These are phyloP conservation scores for Pseudognaphalium luteoalbum DNA, from an alignment of 129 eudicot genomes.

Conservation along the genomic window DNA sequence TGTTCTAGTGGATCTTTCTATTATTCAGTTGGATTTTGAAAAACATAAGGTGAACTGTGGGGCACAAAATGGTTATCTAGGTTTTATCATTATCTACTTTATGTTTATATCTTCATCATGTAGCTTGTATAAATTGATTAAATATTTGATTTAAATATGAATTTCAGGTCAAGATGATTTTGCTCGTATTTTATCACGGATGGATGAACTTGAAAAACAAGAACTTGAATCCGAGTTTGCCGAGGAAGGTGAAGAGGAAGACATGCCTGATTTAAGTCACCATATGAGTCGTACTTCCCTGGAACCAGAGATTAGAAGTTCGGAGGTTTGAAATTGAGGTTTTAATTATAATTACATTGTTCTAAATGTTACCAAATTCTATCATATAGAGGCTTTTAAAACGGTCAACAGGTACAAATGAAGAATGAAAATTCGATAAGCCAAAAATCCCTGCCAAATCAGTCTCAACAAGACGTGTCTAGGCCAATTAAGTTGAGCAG, in stretches of 20 bases:
- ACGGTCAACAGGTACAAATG: conserved; percentile 16
- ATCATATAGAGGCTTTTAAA: not conserved
- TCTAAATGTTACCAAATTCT: conserved; percentile 3
- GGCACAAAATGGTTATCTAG: not conserved
- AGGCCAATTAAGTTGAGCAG: conserved; percentile 30
- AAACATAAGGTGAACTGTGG: not conserved
- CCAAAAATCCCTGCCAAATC: conserved; percentile 20
- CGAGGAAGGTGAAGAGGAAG: conserved; percentile 44
- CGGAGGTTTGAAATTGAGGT: conserved; percentile 36
- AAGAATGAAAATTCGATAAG: conserved; percentile 18
- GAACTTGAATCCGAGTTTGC: conserved; percentile 67
- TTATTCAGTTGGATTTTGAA: not conserved
- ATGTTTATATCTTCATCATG: not conserved
- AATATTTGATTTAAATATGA: conserved; percentile 26
- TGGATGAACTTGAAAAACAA: conserved; percentile 87
- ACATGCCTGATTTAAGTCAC: conserved; percentile 36
- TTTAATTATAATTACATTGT: conserved; percentile 2
- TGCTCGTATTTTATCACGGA: conserved; percentile 59
- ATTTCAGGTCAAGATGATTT: conserved; percentile 60
- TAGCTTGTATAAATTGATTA: not conserved
- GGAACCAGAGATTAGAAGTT: conserved; percentile 30
- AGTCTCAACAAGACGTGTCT: conserved; percentile 18
- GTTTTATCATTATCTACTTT: not conserved
- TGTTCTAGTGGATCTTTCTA: not conserved
- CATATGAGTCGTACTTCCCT: conserved; percentile 24